Base-by-base conservation (phyloP, 163 green algal species). In the Prototheca stagnorum region DNA sequence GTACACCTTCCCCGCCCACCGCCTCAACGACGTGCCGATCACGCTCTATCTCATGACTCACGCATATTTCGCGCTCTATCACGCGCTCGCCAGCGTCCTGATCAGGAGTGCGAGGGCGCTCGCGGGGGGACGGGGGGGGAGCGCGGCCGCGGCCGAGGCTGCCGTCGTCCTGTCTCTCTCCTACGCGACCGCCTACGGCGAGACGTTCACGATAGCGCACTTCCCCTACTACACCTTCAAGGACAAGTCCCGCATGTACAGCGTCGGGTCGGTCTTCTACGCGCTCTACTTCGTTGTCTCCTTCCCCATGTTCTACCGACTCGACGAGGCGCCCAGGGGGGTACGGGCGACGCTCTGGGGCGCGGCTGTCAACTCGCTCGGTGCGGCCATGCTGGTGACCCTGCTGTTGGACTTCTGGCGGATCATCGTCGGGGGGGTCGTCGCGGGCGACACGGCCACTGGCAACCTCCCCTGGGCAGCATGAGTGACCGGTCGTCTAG, bases 21-120 rank as follows among this genome's bases (percentile, higher is more conserved):
- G 66, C 3, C 70, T 97, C 12, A 98, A 98, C 61, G 64, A 89
- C 43, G 87, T 86, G 2, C 90, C 90, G 35, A 84, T 97, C 44
- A 68, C 65, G 2, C 64, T 98, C 21, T 95, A 87, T 64, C 67
- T 97, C 21, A 91, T 99, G 84, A 99, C 91, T 14, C 90, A 98
- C 55, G 88, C 84, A 12, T 99, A 99, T 76, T 98, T 98, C 62
- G 86, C 72, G 62, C 92, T 99, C 62, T 99, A 99, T 62, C 88
- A 97, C 54, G 63, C 72, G 5, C 45, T 97, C 0, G 77, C 82
- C 45, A 99, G 97, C 60, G 24, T 95, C 7, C 36, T 83, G 15
- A 68, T 98, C n/a, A 59, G 91, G 0, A 29, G 67, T 31, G 64
- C 86, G 11, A 27, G 62, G 15, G 19, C 41, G 15, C 56, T 65